Evolutionary conservation across 148 eudicot species (phyloP), one percentile per base, ranked within the genome.

Genomic region (Pouteria glomerata): DNA sequence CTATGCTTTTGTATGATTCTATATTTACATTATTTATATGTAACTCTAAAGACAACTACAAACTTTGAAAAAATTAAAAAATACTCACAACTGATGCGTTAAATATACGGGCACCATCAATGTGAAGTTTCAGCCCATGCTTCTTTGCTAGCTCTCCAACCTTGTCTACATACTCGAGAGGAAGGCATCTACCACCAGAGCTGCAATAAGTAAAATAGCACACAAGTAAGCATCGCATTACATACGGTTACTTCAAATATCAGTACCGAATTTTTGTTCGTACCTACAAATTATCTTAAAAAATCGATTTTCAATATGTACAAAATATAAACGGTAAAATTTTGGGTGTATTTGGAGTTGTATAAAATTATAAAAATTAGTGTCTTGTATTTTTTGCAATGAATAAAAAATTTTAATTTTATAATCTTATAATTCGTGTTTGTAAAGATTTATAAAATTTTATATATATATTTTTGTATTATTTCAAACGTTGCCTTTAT

Each of bases 41-140:
- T 53, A n/a, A 8, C 29, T 23, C 6, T 35, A 66, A 19, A n/a
- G 66, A 68, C 53, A 37, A 64, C 19, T 41, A n/a, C 24, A 58
- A 48, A 30, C 13, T 29, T 47, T 29, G 69, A 30, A 33, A 24
- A 16, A 24, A 14, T 56, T 66, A 15, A n/a, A n/a, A n/a, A n/a
- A n/a, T 50, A 78, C 92, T 92, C 80, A 96, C 99, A 52, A 75
- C 84, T 44, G 99, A 90, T 71, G 96, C 96, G 70, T 96, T 87
- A 48, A 96, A 96, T 41, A 96, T 88, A 50, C 97, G 97, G 23
- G 99, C 97, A 33, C 97, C 99, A 67, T 96, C 99, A 15, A 96
- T 90, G 72, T 96, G 99, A 83, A 96, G 96, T 86, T 89, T 90
- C 72, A 96, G 62, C 52, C 86, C 94, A 73, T 96, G 84, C 80